phyloP scores from a whole-genome alignment of 805 yeast genomes.

The Jamesozyma lodderae region DNA sequence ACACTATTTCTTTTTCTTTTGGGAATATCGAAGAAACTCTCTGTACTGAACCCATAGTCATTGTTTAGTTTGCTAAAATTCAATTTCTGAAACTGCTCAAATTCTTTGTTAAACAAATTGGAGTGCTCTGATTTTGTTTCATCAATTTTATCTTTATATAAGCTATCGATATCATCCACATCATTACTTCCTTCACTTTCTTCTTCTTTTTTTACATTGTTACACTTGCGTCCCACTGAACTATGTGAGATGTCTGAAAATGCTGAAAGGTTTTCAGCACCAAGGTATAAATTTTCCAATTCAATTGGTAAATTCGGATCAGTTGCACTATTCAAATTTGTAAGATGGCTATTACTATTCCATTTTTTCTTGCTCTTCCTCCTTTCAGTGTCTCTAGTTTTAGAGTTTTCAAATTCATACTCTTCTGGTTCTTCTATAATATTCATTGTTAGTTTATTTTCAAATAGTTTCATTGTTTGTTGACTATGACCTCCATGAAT shows the following conservation, averaged over 20 bases:
- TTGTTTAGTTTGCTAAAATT: no score
- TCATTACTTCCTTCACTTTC: neutral
- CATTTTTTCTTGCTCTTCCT: neutral
- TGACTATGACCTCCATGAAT: slow-evolving; percentile 21
- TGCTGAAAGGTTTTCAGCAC: slow-evolving; percentile 6
- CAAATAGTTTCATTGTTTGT: slow-evolving; percentile 4
- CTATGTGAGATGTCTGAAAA: neutral
- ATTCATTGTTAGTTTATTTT: slow-evolving; percentile 5
- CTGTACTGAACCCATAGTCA: no score
- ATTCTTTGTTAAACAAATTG: no score
- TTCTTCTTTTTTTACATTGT: neutral
- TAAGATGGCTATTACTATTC: neutral
- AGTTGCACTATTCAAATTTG: neutral
- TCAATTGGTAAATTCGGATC: slow-evolving; percentile 4
- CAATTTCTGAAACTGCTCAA: no score
- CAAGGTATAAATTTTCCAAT: slow-evolving; percentile 7
- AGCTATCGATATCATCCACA: neutral
- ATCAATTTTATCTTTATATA: neutral
- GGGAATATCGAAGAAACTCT: no score
- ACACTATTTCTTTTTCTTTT: no score
- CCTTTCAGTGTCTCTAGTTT: slow-evolving; percentile 2
- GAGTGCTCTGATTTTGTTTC: no score
- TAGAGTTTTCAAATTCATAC: slow-evolving; percentile 1
- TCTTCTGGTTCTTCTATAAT: neutral
- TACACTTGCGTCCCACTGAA: no score